phyloP scores from a whole-genome alignment of 75 land plant genomes.

The Cunninghamia lanceolata region DNA sequence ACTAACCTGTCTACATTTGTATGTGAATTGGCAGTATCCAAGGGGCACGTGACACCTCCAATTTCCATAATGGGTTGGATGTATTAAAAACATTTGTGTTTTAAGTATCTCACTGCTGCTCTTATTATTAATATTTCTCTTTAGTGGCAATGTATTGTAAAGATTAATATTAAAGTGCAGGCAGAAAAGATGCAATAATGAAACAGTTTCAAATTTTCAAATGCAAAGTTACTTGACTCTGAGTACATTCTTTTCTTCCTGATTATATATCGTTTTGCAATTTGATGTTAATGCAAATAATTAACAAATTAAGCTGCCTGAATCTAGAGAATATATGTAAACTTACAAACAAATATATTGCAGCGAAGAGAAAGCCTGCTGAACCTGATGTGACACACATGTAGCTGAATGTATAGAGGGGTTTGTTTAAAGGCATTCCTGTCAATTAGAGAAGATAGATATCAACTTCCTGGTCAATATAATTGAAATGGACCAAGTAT shows the following conservation, averaged over 20 bases:
- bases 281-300: neutral
- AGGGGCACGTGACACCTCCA: too few relatives aligned
- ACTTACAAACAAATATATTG: constrained; percentile 54
- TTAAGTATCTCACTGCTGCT: neutral
- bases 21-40: too few relatives aligned
- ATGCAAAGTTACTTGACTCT: neutral
- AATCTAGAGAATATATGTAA: neutral
- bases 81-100: too few relatives aligned
- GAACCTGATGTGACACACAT: constrained; percentile 65
- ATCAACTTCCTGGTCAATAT: neutral
- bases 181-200: neutral
- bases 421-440: constrained; percentile 84
- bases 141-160: neutral
- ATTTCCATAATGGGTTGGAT: too few relatives aligned
- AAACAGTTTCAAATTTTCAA: neutral
- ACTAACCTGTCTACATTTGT: too few relatives aligned
- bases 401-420: constrained; percentile 78
- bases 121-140: neutral
- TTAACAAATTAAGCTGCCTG: neutral
- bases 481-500: neutral
- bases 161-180: neutral
- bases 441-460: constrained; percentile 4
- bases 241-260: neutral
- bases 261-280: neutral
- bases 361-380: constrained; percentile 52